Evolutionary conservation across 2,329 filamentous ascomycete species (phyloP), one percentile per base, ranked within the genome.

Genomic region (Lachnellula hyalina): DNA sequence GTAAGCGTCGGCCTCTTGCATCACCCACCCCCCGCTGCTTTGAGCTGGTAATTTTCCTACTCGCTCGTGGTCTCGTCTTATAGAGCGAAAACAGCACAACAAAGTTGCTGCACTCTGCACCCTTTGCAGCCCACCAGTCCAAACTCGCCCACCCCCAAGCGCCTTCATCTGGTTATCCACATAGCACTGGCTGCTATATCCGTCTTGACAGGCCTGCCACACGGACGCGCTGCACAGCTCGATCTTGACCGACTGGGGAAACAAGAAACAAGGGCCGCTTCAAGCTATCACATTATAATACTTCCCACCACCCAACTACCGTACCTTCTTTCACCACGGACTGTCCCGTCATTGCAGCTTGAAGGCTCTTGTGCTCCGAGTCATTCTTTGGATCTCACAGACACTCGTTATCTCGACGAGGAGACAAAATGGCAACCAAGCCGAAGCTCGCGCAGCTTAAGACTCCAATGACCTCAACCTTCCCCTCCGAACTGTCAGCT

Each of bases 361-460:
- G 62, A 42, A 56, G 53, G 57, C 58, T 55, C 60, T 54, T 65
- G 54, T 61, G 49, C 62, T 60, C 55, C 61, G 54, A 58, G 63
- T 65, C 65, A 57, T 56, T 63, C 57, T 57, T 65, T 63, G 57
- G 51, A 61, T 60, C 61, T 57, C 52, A 59, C 49, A 44, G 53
- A 61, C 62, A 57, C 58, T 66, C 58, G 54, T 63, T 63, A 56
- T 54, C 46, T 56, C 45, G 53, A 56, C 54, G 38, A 47, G 58
- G 49, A 60, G 58, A 59, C 59, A 65, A 62, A 52, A 68, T 67
- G 65, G 50, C 64, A 38, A 62, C 61, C 53, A 68, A 69, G 55
- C 82, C 82, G 64, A 85, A 79, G 79, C 76, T 83, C 67, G 73
- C 78, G 63, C 79, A 81, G 73, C 77, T 86, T 70, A 76, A 79